These are phyloP conservation scores for Macrotyloma uniflorum DNA, from an alignment of 306 rosid species.

Conservation along the genomic window DNA sequence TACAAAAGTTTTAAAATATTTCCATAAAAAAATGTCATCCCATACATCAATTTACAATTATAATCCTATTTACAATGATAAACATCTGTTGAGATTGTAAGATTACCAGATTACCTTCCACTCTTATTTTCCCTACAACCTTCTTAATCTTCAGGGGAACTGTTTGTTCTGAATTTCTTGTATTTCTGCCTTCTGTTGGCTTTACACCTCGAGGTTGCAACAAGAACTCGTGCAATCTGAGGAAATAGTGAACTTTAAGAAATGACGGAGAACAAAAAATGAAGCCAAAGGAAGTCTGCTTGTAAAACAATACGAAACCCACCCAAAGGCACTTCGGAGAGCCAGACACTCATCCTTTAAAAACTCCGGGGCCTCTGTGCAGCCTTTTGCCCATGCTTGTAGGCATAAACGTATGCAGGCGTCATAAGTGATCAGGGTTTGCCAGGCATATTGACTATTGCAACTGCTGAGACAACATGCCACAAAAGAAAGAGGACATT, in stretches of 20 bases:
- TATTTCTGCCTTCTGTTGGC: conserved; percentile 55
- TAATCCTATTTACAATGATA: background rate
- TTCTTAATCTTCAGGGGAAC: conserved; percentile 61
- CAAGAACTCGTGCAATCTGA: conserved; percentile 79
- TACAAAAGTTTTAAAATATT: background rate
- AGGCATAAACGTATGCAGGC: conserved; percentile 94
- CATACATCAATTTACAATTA: background rate
- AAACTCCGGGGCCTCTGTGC: conserved; percentile 90
- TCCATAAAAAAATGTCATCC: background rate
- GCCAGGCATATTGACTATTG: conserved; percentile 93
- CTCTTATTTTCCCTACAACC: conserved; percentile 89
- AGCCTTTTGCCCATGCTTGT: conserved; percentile 92
- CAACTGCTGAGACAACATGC: conserved; percentile 45
- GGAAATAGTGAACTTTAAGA: conserved; percentile 24
- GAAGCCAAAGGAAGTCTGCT: conserved; percentile 1
- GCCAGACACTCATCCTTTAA: conserved; percentile 74
- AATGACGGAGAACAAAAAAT: conserved; percentile 18
- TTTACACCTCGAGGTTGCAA: conserved; percentile 74
- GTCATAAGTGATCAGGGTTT: conserved; percentile 89
- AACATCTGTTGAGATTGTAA: background rate
- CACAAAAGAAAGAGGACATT: conserved; percentile 23
- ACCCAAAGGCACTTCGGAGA: conserved; percentile 97
- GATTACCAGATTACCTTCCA: conserved; percentile 88
- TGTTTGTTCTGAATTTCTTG: conserved; percentile 64
- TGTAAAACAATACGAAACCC: conserved; percentile 33